These are phyloP conservation scores for Populus pruinosa DNA, from an alignment of 345 rosid species.

Conservation along the genomic window DNA sequence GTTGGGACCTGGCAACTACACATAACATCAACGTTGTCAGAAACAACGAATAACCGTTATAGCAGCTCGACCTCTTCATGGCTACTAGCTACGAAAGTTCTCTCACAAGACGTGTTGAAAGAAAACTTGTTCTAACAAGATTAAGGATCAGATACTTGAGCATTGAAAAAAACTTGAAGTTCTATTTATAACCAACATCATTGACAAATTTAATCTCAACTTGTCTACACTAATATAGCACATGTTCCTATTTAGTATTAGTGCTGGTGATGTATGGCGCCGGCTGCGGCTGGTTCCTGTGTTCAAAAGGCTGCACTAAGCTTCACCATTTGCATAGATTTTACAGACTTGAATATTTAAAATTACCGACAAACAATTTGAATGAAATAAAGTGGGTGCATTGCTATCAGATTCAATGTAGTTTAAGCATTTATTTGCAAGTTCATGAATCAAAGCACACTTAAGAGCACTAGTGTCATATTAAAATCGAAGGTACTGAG, in stretches of 20 bases:
- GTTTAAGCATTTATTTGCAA: neutral
- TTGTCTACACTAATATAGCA: no score
- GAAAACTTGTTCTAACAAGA: neutral
- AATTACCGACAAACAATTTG: constrained; percentile 3
- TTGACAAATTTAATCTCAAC: neutral
- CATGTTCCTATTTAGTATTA: neutral
- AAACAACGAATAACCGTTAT: constrained; percentile 19
- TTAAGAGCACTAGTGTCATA: no score
- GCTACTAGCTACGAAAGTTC: neutral
- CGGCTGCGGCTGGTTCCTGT: constrained; percentile 16
- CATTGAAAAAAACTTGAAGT: neutral
- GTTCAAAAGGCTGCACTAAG: neutral
- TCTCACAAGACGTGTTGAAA: no score
- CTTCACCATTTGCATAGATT: neutral
- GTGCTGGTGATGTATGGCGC: constrained; percentile 47
- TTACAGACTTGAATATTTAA: neutral
- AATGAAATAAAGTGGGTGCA: constrained; percentile 15
- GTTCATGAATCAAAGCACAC: no score
- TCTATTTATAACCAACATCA: constrained; percentile 24
- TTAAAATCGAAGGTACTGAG: no score
- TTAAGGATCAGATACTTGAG: neutral
- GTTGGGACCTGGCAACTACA: constrained; percentile 43
- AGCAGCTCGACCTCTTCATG: constrained; percentile 29
- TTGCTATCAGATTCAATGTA: constrained; percentile 16
- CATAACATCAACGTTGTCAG: constrained; percentile 27